Evolutionary conservation across 2,329 filamentous ascomycete genomes (phyloP), one percentile per base, ranked within the genome.

Genomic region (Fusarium stilboides): DNA sequence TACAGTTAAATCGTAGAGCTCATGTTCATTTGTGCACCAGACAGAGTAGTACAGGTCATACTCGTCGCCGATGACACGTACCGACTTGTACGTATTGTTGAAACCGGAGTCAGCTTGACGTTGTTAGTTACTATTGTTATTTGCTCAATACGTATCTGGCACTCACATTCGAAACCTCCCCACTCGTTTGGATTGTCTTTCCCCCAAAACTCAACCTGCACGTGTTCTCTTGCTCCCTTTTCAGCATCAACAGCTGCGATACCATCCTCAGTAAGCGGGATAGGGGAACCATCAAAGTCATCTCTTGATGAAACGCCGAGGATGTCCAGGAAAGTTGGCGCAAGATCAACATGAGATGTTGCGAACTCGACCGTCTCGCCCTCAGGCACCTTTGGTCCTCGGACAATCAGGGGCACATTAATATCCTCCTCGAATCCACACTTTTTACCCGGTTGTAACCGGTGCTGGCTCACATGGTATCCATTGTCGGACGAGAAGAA

Each of bases 41-140:
- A 88, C 84, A 0, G 83, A 84, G 66, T 89, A 89, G 66, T 86
- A 85, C 4, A 89, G 70, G 58, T 82, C 86, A 61, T 88, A 89
- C 2, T 77, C 77, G 1, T 82, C 69, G 1, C 79, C 77, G 1
- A 84, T 76, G 1, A 88, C 68, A 2, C 87, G 82, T 0, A 88
- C 53, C 0, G 78, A 81, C 64, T 88, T 88, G 78, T 88, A 89
- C 0, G 86, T 88, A 71, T 88, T 88, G 60, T 80, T 81, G 26
- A 43, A 55, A 6, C 22, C 22, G 22, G 22, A 24, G 22, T 24
- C 22, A 24, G 22, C 22, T 24, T 24, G 22, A 24, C 22, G 22
- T 24, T 24, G 22, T 24, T 24, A 24, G 22, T 24, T 4, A 24
- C 22, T 24, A 24, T 24, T 24, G 4, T 24, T 24, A 6, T 4